phyloP scores from a whole-genome alignment of 1,284 basidiomycete genomes.

The Sporisorium sorghi region DNA sequence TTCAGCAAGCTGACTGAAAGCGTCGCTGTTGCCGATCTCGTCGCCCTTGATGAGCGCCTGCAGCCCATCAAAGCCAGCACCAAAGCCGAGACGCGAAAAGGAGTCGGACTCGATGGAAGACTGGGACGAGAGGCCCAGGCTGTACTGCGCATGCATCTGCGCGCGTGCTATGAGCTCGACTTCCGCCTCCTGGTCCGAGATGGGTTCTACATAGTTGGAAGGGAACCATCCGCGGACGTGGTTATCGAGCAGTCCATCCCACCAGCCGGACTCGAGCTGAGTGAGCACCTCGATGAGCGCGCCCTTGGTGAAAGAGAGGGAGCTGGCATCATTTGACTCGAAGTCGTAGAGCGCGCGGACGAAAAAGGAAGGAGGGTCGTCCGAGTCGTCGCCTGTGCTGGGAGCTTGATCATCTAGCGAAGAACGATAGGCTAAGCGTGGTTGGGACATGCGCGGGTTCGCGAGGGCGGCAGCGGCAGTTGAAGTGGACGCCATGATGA shows the following conservation, averaged over 20 bases:
- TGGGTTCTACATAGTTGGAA: slow-evolving; percentile 87
- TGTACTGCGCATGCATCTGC: slow-evolving; percentile 37
- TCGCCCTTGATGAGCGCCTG: slow-evolving; percentile 51
- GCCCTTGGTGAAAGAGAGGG: slow-evolving; percentile 85
- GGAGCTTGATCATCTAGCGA: slow-evolving; percentile 11
- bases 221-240: slow-evolving; percentile 89
- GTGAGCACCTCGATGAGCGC: slow-evolving; percentile 95
- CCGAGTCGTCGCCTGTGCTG: slow-evolving; percentile 31
- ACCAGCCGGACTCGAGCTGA: slow-evolving; percentile 93
- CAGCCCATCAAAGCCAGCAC: slow-evolving; percentile 51
- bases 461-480: slow-evolving; percentile 27
- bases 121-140: slow-evolving; percentile 28
- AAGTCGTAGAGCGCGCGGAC: slow-evolving; percentile 95
- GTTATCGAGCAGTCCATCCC: slow-evolving; percentile 88
- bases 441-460: slow-evolving; percentile 8
- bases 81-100: slow-evolving; percentile 51
- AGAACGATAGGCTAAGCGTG: slow-evolving; percentile 13
- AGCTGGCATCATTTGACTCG: slow-evolving; percentile 78
- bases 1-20: slow-evolving; percentile 62
- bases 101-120: slow-evolving; percentile 35
- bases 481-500: slow-evolving; percentile 31
- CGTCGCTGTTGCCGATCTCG: slow-evolving; percentile 46
- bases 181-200: slow-evolving; percentile 79
- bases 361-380: slow-evolving; percentile 74
- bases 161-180: slow-evolving; percentile 41